A percentile compares a stretch with the other conserved stretches of the same genome.
These are phyloP conservation scores for Cynara cardunculus DNA, from an alignment of 129 eudicot species.

Conservation along the genomic window DNA sequence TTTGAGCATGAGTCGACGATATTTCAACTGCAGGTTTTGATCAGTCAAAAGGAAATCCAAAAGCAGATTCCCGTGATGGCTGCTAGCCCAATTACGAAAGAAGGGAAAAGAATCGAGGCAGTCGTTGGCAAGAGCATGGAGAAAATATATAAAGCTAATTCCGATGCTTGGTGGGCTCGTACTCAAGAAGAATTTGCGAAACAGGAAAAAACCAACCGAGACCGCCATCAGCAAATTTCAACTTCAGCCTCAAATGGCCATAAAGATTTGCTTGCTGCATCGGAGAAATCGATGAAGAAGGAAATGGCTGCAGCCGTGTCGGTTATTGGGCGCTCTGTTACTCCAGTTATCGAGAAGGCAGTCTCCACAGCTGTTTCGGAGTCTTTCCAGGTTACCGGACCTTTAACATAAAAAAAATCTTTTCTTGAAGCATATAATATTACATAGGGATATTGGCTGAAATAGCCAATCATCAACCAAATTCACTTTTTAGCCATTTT, in stretches of 20 bases:
- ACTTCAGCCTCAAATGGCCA: constrained; percentile 42
- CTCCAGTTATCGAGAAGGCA: constrained; percentile 64
- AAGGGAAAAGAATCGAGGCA: constrained; percentile 76
- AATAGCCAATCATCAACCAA: too few species aligned
- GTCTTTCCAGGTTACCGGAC: constrained; percentile 60
- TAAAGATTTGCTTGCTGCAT: constrained; percentile 52
- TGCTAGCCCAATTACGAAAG: constrained; percentile 57
- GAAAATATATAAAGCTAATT: constrained; percentile 55
- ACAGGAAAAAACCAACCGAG: constrained; percentile 60
- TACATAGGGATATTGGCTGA: too few species aligned
- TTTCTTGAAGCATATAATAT: neutral
- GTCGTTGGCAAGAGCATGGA: constrained; percentile 61
- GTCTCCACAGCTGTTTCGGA: constrained; percentile 61
- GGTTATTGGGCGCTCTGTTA: constrained; percentile 53
- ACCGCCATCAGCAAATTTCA: constrained; percentile 54
- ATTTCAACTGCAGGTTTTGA: constrained; percentile 39
- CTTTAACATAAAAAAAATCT: neutral
- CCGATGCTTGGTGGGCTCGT: constrained; percentile 83
- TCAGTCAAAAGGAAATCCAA: constrained; percentile 62
- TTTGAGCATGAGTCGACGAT: neutral
- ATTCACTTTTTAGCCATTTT: too few species aligned
- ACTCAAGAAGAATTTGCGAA: constrained; percentile 70
- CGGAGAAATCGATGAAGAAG: constrained; percentile 67
- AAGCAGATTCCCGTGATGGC: constrained; percentile 48
- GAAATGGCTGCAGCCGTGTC: constrained; percentile 64